Conservation (phyloP, 257 asterid species). For the Leonotis leonurus region DNA sequence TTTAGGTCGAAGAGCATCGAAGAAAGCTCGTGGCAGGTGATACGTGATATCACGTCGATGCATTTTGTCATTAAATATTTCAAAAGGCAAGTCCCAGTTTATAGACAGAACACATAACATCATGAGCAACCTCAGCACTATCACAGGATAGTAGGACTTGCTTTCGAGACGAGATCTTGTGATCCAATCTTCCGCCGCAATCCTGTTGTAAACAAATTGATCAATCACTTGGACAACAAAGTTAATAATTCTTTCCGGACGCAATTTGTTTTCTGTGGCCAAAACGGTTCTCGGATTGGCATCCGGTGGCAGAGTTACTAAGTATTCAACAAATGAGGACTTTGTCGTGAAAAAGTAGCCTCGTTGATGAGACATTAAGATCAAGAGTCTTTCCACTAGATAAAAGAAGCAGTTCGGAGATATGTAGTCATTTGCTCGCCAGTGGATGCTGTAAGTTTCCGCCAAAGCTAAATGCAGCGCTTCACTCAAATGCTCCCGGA, state of each 20-base stretch:
- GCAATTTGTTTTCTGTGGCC: neutral
- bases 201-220: neutral
- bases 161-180: neutral
- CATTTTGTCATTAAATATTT: slow-evolving; percentile 11
- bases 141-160: slow-evolving; percentile 17
- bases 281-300: slow-evolving; percentile 1
- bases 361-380: slow-evolving; percentile 26
- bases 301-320: slow-evolving; percentile 18
- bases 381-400: slow-evolving; percentile 47
- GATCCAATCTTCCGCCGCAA: slow-evolving; percentile 29
- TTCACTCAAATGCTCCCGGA: slow-evolving; percentile 5
- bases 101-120: slow-evolving; percentile 32
- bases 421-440: slow-evolving; percentile 30
- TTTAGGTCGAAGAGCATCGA: slow-evolving; percentile 17
- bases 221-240: slow-evolving; percentile 15
- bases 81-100: slow-evolving; percentile 21
- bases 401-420: slow-evolving; percentile 49
- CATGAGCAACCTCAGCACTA: slow-evolving; percentile 32
- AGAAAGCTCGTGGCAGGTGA: slow-evolving; percentile 29
- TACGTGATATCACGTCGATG: neutral
- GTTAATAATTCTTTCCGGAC: neutral
- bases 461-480: slow-evolving; percentile 23
- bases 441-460: slow-evolving; percentile 22
- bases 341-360: slow-evolving; percentile 30
- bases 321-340: slow-evolving; percentile 44